Conservation (phyloP, 495 filamentous ascomycete genomes). For the Hypoxylon subgilvum region DNA sequence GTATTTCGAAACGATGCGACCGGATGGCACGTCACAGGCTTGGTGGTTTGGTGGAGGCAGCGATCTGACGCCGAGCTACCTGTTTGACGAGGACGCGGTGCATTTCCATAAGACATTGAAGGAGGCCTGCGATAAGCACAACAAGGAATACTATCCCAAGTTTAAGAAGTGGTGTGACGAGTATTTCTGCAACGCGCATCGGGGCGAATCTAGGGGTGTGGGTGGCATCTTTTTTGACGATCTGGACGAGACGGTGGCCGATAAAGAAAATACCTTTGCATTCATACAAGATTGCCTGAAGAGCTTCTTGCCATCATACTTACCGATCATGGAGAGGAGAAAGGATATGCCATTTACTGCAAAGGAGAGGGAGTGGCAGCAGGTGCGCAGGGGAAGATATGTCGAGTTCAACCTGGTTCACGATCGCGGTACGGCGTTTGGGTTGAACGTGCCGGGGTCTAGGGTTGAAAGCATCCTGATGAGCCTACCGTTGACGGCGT, state of each 20-base stretch:
- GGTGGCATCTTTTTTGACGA: conserved; percentile 99
- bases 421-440: conserved; percentile 94
- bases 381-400: conserved; percentile 88
- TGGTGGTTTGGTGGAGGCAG: conserved; percentile 99
- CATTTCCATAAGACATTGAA: conserved; percentile 96
- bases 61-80: conserved; percentile 90
- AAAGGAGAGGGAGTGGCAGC: conserved; percentile 93
- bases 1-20: conserved; percentile 93
- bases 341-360: conserved; percentile 91
- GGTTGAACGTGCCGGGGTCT: conserved; percentile 88
- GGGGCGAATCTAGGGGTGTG: conserved; percentile 83
- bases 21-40: conserved; percentile 71
- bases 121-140: conserved; percentile 89
- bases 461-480: conserved; percentile 96
- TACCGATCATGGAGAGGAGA: conserved; percentile 82
- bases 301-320: conserved; percentile 88
- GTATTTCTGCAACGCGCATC: conserved; percentile 94
- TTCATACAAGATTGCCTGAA: conserved; percentile 84
- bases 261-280: conserved; percentile 89
- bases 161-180: conserved; percentile 99
- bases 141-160: conserved; percentile 87
- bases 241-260: conserved; percentile 77
- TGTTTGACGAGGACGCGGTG: conserved; percentile 95
- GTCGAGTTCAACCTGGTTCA: conserved; percentile 99
- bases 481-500: conserved; percentile 90